Evolutionary conservation across 352 stramenopile species (phyloP).

Genomic region (Vaucheria bursata): DNA sequence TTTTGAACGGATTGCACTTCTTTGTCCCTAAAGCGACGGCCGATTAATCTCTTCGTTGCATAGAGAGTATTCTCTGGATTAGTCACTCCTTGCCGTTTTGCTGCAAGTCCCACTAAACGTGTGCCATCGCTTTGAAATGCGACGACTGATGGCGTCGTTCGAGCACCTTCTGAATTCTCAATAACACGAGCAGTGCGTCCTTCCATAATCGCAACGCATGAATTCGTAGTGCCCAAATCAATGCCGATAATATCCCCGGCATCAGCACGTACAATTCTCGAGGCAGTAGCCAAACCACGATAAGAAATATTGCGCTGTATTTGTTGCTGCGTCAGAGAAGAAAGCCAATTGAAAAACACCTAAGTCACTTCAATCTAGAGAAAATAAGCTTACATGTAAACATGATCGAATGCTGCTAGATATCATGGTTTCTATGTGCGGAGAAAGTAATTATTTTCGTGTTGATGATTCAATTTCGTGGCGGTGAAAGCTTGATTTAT

Average conservation of each 20-base stretch:
- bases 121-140: slow-evolving; percentile 80
- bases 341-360: too few relatives aligned
- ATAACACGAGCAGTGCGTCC: slow-evolving; percentile 84
- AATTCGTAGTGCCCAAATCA: slow-evolving; percentile 99
- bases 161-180: slow-evolving; percentile 90
- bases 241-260: slow-evolving; percentile 77
- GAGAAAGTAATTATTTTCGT: too few relatives aligned
- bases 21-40: slow-evolving; percentile 78
- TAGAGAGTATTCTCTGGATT: slow-evolving; percentile 97
- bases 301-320: neutral
- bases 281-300: neutral
- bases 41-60: slow-evolving; percentile 93
- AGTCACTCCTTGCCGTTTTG: slow-evolving; percentile 90
- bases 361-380: too few relatives aligned
- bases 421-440: too few relatives aligned
- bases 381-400: too few relatives aligned
- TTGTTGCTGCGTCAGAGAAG: neutral
- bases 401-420: too few relatives aligned
- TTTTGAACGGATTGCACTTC: slow-evolving; percentile 85
- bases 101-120: slow-evolving; percentile 84
- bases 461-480: too few relatives aligned
- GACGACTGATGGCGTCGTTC: slow-evolving; percentile 91
- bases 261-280: slow-evolving; percentile 6
- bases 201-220: slow-evolving; percentile 88
- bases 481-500: too few relatives aligned